A percentile compares a stretch with the other conserved stretches of the same genome.
Evolutionary conservation across 257 asterid species (phyloP).

Genomic region (Solanum tarijense): DNA sequence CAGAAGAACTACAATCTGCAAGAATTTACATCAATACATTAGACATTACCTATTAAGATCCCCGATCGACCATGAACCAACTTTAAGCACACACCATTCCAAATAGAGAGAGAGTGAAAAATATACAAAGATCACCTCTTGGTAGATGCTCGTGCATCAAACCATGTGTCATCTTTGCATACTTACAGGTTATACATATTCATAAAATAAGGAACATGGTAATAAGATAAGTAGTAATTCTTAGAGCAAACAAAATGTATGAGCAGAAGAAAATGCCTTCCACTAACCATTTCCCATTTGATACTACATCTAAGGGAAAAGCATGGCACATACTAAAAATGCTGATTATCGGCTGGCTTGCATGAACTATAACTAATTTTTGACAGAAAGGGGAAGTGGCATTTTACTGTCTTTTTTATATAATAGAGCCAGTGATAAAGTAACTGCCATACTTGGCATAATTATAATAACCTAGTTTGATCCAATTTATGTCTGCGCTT

Average conservation of each 20-base stretch:
- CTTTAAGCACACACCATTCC: not conserved
- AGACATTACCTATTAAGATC: not conserved
- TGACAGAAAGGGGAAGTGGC: not conserved
- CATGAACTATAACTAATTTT: not conserved
- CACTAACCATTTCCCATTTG: not conserved
- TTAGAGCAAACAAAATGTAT: not conserved
- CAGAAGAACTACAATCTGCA: conserved; percentile 8
- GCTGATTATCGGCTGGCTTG: not conserved
- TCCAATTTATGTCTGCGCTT: not conserved
- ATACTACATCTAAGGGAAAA: not conserved
- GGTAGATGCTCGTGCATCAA: not conserved
- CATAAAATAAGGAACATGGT: not conserved
- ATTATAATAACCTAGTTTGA: not conserved
- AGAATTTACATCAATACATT: not conserved
- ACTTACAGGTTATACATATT: not conserved
- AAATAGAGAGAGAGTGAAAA: not conserved
- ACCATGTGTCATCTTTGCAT: not conserved
- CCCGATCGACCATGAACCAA: not conserved
- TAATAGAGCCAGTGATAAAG: not conserved
- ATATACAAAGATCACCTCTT: not conserved
- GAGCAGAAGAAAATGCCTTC: not conserved
- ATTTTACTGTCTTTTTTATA: not conserved
- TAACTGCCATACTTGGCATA: not conserved
- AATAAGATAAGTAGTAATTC: not conserved
- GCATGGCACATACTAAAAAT: not conserved